Evolutionary conservation across 768 basidiomycete genomes (phyloP), one percentile per base, ranked within the genome.

Genomic region (Favolaschia claudopus): DNA sequence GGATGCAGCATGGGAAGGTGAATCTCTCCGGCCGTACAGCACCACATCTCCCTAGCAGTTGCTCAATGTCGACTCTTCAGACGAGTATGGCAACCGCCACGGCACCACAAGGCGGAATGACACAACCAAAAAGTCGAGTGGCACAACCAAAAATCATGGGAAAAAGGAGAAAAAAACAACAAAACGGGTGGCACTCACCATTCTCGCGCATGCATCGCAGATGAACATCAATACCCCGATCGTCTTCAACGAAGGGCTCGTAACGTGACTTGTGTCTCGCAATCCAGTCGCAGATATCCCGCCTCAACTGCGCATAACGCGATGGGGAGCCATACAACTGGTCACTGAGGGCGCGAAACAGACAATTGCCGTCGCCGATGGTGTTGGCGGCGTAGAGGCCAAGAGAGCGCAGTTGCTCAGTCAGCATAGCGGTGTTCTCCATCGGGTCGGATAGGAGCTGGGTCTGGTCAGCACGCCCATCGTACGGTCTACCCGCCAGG

Each of bases 321-420:
- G 85, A 82, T 13, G 88, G 86, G 3, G 89, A 81, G 58, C 95
- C 95, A 64, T 89, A 86, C 17, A 94, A 79, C 72, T 96, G 95
- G 75, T 96, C 95, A 42, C 89, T 88, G 52, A 96, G 81, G 0
- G 95, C 93, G 43, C 94, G 89, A 75, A 96, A 97, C 62, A 97
- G 85, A 74, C 95, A 97, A 76, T 96, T 96, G 43, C 95, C 95
- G 73, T 96, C 92, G 47, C 93, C 94, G 38, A 93, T 74, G 17
- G 92, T 96, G 63, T 86, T 81, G 4, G 92, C 91, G n/a, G 94
- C 89, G 71, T 96, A 96, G 9, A 96, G 80, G 3, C 93, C 93
- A 49, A 94, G 77, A 6, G 86, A 80, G 45, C 86, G 85, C 34
- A 96, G 86, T 75, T 95, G 92, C 51, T 81, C 78, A 6, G 80